Conservation (phyloP, 2,329 filamentous ascomycete species). For the Aureobasidium lini region DNA sequence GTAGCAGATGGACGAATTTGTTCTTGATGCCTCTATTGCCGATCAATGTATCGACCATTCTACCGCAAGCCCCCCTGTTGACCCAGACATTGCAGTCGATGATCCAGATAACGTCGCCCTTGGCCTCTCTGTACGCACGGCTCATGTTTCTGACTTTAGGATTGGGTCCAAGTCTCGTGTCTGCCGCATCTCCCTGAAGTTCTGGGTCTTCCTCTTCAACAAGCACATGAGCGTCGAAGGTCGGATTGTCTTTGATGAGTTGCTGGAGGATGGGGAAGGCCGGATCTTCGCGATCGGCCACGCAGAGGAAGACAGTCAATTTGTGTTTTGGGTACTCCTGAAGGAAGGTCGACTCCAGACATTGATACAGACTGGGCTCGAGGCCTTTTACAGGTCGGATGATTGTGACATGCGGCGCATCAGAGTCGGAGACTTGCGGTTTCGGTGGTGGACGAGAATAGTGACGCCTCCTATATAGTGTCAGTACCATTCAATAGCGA, state of each 20-base stretch:
- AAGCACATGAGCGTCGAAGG: conserved; percentile 62
- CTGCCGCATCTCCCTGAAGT: conserved; percentile 48
- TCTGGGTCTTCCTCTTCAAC: conserved; percentile 76
- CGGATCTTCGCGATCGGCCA: conserved; percentile 66
- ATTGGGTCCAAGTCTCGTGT: conserved; percentile 67
- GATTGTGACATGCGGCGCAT: conserved; percentile 73
- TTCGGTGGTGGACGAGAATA: conserved; percentile 39
- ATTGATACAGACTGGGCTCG: conserved; percentile 85
- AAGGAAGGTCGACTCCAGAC: conserved; percentile 75
- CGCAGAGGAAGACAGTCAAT: conserved; percentile 73
- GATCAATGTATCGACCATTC: conserved; percentile 82
- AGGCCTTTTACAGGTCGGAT: conserved; percentile 91
- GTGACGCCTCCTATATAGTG: conserved; percentile 43
- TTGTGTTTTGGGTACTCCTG: conserved; percentile 73
- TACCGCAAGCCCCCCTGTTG: conserved; percentile 64
- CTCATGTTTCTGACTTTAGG: conserved; percentile 99
- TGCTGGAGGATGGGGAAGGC: conserved; percentile 66
- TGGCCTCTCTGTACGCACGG: conserved; percentile 80
- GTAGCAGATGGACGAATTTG: conserved; percentile 94
- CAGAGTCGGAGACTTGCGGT: conserved; percentile 25
- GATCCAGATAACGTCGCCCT: conserved; percentile 85
- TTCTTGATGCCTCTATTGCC: conserved; percentile 54
- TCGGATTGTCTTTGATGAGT: conserved; percentile 65
- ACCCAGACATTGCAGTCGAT: conserved; percentile 97
- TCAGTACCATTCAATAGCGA: conserved; percentile 6